phyloP scores from a whole-genome alignment of 805 yeast genomes.

The Ogataea saltuana region DNA sequence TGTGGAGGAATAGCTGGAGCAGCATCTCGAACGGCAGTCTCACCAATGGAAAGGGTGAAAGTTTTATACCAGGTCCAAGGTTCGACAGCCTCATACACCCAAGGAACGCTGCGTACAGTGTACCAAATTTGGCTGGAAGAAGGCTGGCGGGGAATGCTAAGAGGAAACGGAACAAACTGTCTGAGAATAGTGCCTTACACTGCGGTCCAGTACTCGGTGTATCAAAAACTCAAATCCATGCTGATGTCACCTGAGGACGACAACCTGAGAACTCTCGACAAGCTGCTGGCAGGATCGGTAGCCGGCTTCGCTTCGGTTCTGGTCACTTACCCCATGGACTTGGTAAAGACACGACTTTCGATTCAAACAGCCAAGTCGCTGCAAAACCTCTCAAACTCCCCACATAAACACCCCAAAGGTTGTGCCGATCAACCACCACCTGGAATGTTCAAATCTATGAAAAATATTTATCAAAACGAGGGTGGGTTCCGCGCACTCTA shows the following conservation, averaged over 20 bases:
- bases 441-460: conserved; percentile 61
- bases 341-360: conserved; percentile 85
- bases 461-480: conserved; percentile 64
- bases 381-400: conserved; percentile 46
- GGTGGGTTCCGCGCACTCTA: conserved; percentile 82
- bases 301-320: conserved; percentile 81
- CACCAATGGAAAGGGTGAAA: conserved; percentile 94
- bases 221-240: conserved; percentile 57
- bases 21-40: conserved; percentile 83
- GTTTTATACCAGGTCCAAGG: conserved; percentile 90
- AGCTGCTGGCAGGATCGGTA: conserved; percentile 73
- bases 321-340: conserved; percentile 89
- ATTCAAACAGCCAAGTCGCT: conserved; percentile 75
- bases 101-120: conserved; percentile 78
- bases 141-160: conserved; percentile 84
- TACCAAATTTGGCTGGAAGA: conserved; percentile 81
- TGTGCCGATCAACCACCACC: conserved; percentile 50
- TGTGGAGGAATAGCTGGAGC: conserved; percentile 83
- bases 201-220: conserved; percentile 90
- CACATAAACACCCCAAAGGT: not conserved
- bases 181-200: conserved; percentile 89
- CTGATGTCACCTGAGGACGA: conserved; percentile 32
- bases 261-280: conserved; percentile 52
- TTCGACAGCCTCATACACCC: conserved; percentile 38
- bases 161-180: conserved; percentile 92